A percentile compares a stretch with the other conserved stretches of the same genome.
These are phyloP conservation scores for Pinus taeda DNA, from an alignment of 75 land plant species.

Conservation along the genomic window DNA sequence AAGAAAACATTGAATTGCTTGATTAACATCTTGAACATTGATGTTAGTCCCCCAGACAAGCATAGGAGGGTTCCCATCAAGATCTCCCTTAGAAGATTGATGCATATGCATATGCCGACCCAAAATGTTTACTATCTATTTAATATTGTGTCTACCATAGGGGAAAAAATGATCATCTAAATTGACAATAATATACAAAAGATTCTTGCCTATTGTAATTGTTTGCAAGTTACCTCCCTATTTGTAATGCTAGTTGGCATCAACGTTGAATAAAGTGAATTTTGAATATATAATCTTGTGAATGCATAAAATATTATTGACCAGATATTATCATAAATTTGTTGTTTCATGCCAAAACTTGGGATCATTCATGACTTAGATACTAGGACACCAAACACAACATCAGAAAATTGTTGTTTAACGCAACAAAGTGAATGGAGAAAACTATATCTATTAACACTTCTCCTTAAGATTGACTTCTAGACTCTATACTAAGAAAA, in stretches of 20 bases:
- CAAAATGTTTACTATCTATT: background rate
- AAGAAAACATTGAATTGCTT: constrained; percentile 70
- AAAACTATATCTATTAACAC: too few relatives aligned
- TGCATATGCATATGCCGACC: constrained; percentile 19
- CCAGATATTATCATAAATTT: too few relatives aligned
- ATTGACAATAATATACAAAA: background rate
- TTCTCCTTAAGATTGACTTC: too few relatives aligned
- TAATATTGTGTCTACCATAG: background rate
- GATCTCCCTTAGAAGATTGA: constrained; percentile 35
- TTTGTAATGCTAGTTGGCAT: background rate
- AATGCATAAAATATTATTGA: too few relatives aligned
- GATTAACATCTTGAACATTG: constrained; percentile 82
- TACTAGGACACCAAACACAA: too few relatives aligned
- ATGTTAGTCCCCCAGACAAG: constrained; percentile 95
- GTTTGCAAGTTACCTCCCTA: background rate
- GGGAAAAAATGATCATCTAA: background rate
- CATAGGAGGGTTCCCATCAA: constrained; percentile 48
- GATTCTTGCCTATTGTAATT: background rate
- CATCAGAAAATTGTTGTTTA: too few relatives aligned
- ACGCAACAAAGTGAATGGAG: too few relatives aligned
- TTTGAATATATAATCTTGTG: too few relatives aligned
- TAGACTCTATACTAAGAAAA: too few relatives aligned
- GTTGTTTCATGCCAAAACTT: too few relatives aligned
- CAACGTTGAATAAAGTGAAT: too few relatives aligned
- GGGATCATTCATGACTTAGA: too few relatives aligned